A percentile compares a stretch with the other conserved stretches of the same genome.
Conservation (phyloP, 2,329 filamentous ascomycete genomes). For the Pseudogymnoascus sp. region DNA sequence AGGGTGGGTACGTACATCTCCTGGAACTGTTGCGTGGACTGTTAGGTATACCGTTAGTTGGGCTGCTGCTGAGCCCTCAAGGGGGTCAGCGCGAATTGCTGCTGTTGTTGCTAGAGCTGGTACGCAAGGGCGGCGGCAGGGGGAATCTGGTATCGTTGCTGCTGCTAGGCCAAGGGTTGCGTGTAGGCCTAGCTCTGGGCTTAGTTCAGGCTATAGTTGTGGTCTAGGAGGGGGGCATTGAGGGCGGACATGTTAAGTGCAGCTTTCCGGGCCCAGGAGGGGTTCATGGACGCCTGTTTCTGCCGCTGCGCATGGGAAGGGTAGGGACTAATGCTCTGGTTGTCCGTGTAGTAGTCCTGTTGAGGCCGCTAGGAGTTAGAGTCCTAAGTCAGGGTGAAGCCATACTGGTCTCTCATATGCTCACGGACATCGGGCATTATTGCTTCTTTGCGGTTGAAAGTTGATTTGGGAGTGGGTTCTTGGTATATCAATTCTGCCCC, state of each 20-base stretch:
- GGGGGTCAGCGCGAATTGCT: neutral
- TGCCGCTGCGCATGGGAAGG: neutral
- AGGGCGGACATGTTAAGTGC: neutral
- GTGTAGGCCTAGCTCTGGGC: neutral
- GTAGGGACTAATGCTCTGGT: neutral
- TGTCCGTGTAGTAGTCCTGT: neutral
- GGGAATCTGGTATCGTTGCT: neutral
- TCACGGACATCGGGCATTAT: neutral
- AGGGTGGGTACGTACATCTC: neutral
- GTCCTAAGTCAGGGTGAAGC: neutral
- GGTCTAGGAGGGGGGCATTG: neutral
- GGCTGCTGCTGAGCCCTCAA: neutral
- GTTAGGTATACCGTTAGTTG: neutral
- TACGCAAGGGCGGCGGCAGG: neutral
- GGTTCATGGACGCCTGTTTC: neutral
- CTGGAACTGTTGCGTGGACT: neutral
- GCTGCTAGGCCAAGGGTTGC: neutral
- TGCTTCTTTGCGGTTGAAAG: neutral
- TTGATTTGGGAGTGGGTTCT: neutral
- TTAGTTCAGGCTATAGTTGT: neutral
- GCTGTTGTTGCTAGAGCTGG: neutral
- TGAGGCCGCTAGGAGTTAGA: neutral
- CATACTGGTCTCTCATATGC: neutral
- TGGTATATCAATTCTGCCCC: neutral
- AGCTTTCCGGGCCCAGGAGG: neutral